Conservation (phyloP, 169 alveolate species). For the Cryptosporidium baileyi region DNA sequence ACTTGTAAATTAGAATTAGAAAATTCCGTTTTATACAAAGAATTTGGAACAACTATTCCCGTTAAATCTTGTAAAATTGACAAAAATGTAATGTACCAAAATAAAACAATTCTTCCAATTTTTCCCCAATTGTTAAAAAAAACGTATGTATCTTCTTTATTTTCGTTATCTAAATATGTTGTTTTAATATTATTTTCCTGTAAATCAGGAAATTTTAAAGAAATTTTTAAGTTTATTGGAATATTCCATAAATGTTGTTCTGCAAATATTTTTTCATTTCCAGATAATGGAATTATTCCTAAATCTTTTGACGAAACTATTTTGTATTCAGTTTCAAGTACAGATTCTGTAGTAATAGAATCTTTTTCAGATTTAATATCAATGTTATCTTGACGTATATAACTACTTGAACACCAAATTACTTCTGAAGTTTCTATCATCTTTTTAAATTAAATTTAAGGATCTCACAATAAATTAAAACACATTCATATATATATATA, state of each 20-base stretch:
- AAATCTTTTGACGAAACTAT: slow-evolving; percentile 37
- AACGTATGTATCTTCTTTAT: slow-evolving; percentile 11
- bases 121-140: slow-evolving; percentile 63
- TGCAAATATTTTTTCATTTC: slow-evolving; percentile 42
- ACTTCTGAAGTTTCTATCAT: slow-evolving; percentile 21
- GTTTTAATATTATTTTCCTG: neutral
- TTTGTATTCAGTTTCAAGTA: slow-evolving; percentile 43
- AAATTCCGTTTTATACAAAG: slow-evolving; percentile 43
- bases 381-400: neutral
- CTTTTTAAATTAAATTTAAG: neutral
- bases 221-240: neutral
- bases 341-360: slow-evolving; percentile 18
- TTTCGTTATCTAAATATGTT: neutral
- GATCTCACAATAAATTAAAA: neutral
- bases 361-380: slow-evolving; percentile 1
- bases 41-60: slow-evolving; percentile 51
- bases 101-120: slow-evolving; percentile 21
- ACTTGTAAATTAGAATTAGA: slow-evolving; percentile 15
- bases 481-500: too few relatives aligned
- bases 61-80: slow-evolving; percentile 40
- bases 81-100: slow-evolving; percentile 10
- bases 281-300: slow-evolving; percentile 39
- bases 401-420: slow-evolving; percentile 66
- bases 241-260: slow-evolving; percentile 63
- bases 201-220: neutral